Evolutionary conservation across 2,329 filamentous ascomycete species (phyloP), one percentile per base, ranked within the genome.

Genomic region (Lachnum nothofagi): DNA sequence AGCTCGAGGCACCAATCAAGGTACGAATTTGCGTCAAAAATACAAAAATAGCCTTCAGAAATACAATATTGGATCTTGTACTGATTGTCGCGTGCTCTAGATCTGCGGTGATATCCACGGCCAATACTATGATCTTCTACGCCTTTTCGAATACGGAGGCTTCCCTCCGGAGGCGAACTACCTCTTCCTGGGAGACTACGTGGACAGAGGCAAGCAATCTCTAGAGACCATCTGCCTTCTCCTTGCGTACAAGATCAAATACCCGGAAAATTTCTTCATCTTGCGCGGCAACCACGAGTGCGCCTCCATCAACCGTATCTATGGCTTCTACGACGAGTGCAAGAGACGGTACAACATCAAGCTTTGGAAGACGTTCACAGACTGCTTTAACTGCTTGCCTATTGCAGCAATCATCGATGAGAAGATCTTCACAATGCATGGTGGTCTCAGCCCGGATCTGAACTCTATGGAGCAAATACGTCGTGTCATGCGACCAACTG

Each of bases 351-450:
- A 95, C 77, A 98, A 97, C 74, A 95, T 97, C 77, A 97, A 97
- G 81, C 80, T 97, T 54, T 97, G 91, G 91, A 98, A 98, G 81
- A 97, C 91, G 1, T 97, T 98, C 69, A 96, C 91, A 56, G 91
- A 98, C 70, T 96, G 91, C 79, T 98, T 98, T 82, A 98, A 98
- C 79, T 96, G 90, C 74, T 74, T 97, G 66, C 91, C 91, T 41
- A 97, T 98, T 70, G 93, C 91, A 50, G 91, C 93, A 60, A 98
- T 98, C 72, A 96, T 98, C 63, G 91, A 95, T 67, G 93, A 96
- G 78, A 98, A 97, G 85, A 98, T 98, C 68, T 97, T 98, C 77
- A 96, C 91, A 67, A 96, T 98, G 91, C 93, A 98, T 73, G 93
- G 93, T 67, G 93, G 93, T 66, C 75, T 98, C 65, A 96, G 90